Percentiles rank a stretch among this genome's conserved stretches.
Evolutionary conservation across 1,284 basidiomycete species (phyloP).

Genomic region (Xerocomus amazonicus): DNA sequence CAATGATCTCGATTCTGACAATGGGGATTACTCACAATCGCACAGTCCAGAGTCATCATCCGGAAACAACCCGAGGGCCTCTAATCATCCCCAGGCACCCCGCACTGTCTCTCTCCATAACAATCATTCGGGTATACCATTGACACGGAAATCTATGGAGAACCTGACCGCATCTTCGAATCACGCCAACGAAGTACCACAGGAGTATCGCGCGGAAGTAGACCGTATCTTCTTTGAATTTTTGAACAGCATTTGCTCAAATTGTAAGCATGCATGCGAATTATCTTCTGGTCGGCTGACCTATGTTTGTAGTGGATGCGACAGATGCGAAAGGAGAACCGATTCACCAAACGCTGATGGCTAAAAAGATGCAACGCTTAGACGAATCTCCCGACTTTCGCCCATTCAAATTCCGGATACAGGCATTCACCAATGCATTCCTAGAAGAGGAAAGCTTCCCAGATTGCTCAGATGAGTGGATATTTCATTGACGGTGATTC

Average conservation of each 20-base stretch:
- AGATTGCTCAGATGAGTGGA: conserved; percentile 7
- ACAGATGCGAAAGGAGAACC: conserved; percentile 94
- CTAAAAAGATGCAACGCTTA: conserved; percentile 94
- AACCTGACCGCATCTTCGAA: conserved; percentile 27
- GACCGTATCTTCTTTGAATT: conserved; percentile 92
- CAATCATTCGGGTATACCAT: conserved; percentile 18
- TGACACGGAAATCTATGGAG: conserved; percentile 30
- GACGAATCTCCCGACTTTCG: conserved; percentile 96
- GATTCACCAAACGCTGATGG: conserved; percentile 98
- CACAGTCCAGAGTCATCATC: conserved; percentile 32
- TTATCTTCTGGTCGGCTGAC: conserved; percentile 11
- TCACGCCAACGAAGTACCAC: conserved; percentile 66
- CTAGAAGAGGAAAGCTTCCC: conserved; percentile 72
- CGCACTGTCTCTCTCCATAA: conserved; percentile 22
- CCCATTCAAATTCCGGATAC: conserved; percentile 99
- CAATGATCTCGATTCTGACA: conserved; percentile 41
- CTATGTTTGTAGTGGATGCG: conserved; percentile 69
- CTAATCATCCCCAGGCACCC: conserved; percentile 23
- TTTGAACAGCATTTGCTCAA: conserved; percentile 85
- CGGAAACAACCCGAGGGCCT: conserved; percentile 22
- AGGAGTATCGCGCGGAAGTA: conserved; percentile 78
- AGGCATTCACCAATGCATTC: conserved; percentile 97
- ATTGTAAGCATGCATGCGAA: conserved; percentile 55
- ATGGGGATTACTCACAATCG: conserved; percentile 28
- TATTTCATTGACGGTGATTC: conserved; percentile 14